These are phyloP conservation scores for Pestalotiopsis fici DNA, from an alignment of 2,329 filamentous ascomycete species.

Conservation along the genomic window DNA sequence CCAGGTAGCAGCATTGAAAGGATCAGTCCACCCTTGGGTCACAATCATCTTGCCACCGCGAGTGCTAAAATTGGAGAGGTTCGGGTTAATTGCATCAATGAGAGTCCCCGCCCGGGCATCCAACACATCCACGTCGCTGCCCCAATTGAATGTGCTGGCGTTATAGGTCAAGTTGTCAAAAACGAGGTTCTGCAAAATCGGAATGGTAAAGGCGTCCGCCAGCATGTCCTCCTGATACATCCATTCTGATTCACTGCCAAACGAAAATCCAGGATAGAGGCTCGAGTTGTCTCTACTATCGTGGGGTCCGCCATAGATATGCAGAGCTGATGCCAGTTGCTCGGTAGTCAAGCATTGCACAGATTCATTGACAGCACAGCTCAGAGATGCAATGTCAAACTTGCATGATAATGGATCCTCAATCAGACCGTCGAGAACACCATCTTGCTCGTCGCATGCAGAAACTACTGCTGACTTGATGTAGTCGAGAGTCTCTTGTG, in stretches of 20 bases:
- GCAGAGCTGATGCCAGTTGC: conserved; percentile 30
- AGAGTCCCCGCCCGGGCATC: conserved; percentile 30
- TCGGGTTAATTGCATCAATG: conserved; percentile 37
- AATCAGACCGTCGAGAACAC: conserved; percentile 36
- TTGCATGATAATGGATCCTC: conserved; percentile 36
- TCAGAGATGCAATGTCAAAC: conserved; percentile 32
- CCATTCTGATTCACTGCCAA: conserved; percentile 40
- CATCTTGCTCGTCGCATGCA: conserved; percentile 39
- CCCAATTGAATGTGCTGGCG: conserved; percentile 35
- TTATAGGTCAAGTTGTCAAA: conserved; percentile 37
- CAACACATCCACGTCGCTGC: conserved; percentile 31
- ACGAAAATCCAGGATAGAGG: conserved; percentile 39
- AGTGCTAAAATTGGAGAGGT: conserved; percentile 29
- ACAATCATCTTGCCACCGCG: conserved; percentile 37
- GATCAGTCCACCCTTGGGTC: conserved; percentile 39
- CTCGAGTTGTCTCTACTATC: conserved; percentile 10
- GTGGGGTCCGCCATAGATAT: conserved; percentile 27
- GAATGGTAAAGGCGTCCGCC: conserved; percentile 33
- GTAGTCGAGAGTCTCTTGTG: conserved; percentile 30
- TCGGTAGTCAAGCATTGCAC: conserved; percentile 28
- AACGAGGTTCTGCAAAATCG: conserved; percentile 42
- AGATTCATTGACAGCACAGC: conserved; percentile 22
- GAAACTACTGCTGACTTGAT: conserved; percentile 32
- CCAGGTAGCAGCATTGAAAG: conserved; percentile 34
- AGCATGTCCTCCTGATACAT: conserved; percentile 33